A percentile compares a stretch with the other conserved stretches of the same genome.
Evolutionary conservation across 2,329 filamentous ascomycete genomes (phyloP).

Genomic region (Trichophyton mentagrophytes): DNA sequence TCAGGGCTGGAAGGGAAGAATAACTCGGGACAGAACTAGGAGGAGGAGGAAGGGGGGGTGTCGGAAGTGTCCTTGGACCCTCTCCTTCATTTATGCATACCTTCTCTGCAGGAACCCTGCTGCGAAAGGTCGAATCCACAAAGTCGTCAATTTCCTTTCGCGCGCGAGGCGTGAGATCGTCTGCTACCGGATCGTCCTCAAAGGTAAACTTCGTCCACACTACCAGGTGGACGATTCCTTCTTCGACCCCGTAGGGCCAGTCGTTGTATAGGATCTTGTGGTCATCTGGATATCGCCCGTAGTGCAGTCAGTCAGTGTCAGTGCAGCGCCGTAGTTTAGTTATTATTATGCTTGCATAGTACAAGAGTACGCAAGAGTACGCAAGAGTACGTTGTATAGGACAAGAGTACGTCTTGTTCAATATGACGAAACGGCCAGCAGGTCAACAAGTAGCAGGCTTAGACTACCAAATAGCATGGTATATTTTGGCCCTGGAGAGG

Average conservation of each 20-base stretch:
- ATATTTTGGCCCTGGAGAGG: not conserved
- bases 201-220: constrained; percentile 45
- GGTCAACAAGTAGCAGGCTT: not conserved
- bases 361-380: too few relatives aligned
- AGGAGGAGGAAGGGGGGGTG: too few relatives aligned
- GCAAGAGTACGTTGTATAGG: too few relatives aligned
- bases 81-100: constrained; percentile 19
- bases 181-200: constrained; percentile 31
- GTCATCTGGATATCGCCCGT: constrained; percentile 25
- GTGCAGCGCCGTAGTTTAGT: not conserved
- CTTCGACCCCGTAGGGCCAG: constrained; percentile 49
- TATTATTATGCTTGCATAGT: not conserved
- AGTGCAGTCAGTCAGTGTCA: not conserved
- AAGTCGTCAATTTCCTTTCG: constrained; percentile 37
- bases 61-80: not conserved
- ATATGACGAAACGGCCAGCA: too few relatives aligned
- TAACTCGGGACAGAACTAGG: too few relatives aligned
- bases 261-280: constrained; percentile 49
- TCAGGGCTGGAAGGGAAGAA: not conserved
- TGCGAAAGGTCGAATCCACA: constrained; percentile 46
- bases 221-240: constrained; percentile 44
- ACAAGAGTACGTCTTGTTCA: not conserved
- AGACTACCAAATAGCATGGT: not conserved
- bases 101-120: constrained; percentile 30
- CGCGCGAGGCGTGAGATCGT: constrained; percentile 39